These are phyloP conservation scores for Penicillium sp. DNA, from an alignment of 2,329 filamentous ascomycete genomes.

Conservation along the genomic window DNA sequence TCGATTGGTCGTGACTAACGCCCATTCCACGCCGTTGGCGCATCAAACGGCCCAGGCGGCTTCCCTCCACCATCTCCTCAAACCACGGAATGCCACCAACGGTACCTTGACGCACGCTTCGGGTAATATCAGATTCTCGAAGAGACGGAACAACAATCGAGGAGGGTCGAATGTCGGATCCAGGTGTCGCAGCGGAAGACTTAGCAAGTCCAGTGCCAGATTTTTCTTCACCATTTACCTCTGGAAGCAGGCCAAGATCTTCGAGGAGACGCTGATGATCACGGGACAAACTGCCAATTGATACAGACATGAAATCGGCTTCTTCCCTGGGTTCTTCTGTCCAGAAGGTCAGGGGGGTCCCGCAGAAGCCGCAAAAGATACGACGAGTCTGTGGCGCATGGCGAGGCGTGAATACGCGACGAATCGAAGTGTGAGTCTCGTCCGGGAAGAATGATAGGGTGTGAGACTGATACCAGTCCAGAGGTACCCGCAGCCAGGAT, in stretches of 20 bases:
- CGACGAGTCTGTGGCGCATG: constrained; percentile 63
- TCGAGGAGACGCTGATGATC: constrained; percentile 74
- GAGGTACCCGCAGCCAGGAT: constrained; percentile 79
- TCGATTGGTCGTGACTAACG: constrained; percentile 63
- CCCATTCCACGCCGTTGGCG: constrained; percentile 61
- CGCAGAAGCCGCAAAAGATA: constrained; percentile 90
- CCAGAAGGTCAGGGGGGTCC: constrained; percentile 83
- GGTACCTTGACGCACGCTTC: constrained; percentile 41
- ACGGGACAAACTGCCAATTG: constrained; percentile 72
- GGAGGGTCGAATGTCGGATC: constrained; percentile 15
- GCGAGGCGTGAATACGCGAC: constrained; percentile 65
- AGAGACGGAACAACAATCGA: constrained; percentile 25
- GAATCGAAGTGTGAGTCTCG: constrained; percentile 69
- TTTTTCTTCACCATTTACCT: constrained; percentile 40
- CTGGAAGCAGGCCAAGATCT: constrained; percentile 71
- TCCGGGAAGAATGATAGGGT: constrained; percentile 77
- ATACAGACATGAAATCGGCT: constrained; percentile 76
- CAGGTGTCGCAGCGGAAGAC: constrained; percentile 16
- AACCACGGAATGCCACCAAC: constrained; percentile 77
- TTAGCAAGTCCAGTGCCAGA: not conserved
- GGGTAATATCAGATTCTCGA: constrained; percentile 26
- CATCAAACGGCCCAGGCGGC: constrained; percentile 68
- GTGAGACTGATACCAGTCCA: constrained; percentile 76
- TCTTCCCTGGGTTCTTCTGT: constrained; percentile 70
- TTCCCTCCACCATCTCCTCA: constrained; percentile 76